These are phyloP conservation scores for Silene noctiflora DNA, from an alignment of 179 eudicot genomes.

Conservation along the genomic window DNA sequence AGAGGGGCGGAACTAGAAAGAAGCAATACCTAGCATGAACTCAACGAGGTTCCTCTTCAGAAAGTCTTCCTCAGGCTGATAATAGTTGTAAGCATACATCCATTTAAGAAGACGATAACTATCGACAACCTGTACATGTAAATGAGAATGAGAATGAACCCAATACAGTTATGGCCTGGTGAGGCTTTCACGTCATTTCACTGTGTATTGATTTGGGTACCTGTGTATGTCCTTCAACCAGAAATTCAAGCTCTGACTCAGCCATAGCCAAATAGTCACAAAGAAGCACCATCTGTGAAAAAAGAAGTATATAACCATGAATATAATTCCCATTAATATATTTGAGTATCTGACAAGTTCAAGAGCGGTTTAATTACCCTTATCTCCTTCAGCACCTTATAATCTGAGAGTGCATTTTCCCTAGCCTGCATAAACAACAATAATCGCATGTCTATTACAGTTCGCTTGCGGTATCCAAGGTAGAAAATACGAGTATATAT, in stretches of 20 bases:
- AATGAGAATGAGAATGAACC: neutral
- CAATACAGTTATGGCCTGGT: neutral
- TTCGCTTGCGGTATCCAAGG: too few relatives aligned
- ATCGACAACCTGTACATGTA: conserved; percentile 8
- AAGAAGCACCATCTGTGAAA: conserved; percentile 3
- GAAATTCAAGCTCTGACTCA: neutral
- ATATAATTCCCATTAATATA: neutral
- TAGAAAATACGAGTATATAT: too few relatives aligned
- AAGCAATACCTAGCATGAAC: conserved; percentile 18
- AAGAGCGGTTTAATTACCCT: conserved; percentile 10
- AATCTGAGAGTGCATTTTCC: conserved; percentile 12
- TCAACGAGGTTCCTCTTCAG: conserved; percentile 5
- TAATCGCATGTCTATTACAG: too few relatives aligned
- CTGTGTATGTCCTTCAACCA: conserved; percentile 19
- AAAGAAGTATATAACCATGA: neutral
- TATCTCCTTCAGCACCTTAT: conserved; percentile 9
- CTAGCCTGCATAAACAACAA: conserved; percentile 19
- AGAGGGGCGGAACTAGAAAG: neutral
- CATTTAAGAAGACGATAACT: conserved; percentile 20
- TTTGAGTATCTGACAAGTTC: neutral
- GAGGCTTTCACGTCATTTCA: neutral
- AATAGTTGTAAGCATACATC: conserved; percentile 17
- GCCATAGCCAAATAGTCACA: neutral
- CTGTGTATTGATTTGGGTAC: neutral
- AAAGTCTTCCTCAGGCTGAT: conserved; percentile 11